Percentiles rank a stretch among this genome's conserved stretches.
phyloP scores from a whole-genome alignment of 176 grass and related monocot species.

The Alopecurus myosuroides region DNA sequence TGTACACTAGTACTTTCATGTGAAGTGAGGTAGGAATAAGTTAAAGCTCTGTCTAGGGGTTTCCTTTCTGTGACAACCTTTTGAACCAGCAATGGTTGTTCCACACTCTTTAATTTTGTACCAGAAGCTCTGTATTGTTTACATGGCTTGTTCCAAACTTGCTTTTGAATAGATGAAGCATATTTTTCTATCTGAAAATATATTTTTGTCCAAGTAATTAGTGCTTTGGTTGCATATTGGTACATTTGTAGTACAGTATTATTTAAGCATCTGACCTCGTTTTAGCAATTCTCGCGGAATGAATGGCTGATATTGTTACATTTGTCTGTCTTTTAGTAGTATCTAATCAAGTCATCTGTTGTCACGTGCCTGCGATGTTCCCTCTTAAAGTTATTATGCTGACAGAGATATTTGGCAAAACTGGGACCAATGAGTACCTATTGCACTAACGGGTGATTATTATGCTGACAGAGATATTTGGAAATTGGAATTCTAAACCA shows the following conservation, averaged over 20 bases:
- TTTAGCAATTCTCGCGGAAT: neutral
- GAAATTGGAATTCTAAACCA: neutral
- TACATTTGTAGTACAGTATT: neutral
- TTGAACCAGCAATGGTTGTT: neutral
- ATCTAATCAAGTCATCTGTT: neutral
- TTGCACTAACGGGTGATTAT: neutral
- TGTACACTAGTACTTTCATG: constrained; percentile 4
- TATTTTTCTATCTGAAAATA: neutral
- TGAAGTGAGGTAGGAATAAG: neutral
- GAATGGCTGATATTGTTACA: neutral
- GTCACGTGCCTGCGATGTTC: neutral
- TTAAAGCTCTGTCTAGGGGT: neutral
- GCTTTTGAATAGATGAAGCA: neutral
- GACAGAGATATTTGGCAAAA: neutral
- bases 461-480: neutral
- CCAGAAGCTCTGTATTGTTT: neutral
- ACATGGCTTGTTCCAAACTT: neutral
- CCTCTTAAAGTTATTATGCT: neutral
- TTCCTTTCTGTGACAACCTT: neutral
- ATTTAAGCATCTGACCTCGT: neutral
- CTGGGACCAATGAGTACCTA: neutral
- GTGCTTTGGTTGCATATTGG: neutral
- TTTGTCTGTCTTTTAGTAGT: neutral
- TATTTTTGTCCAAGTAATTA: neutral
- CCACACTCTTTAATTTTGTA: neutral